These are phyloP conservation scores for Alternaria rosae DNA, from an alignment of 2,329 filamentous ascomycete genomes.

Conservation along the genomic window DNA sequence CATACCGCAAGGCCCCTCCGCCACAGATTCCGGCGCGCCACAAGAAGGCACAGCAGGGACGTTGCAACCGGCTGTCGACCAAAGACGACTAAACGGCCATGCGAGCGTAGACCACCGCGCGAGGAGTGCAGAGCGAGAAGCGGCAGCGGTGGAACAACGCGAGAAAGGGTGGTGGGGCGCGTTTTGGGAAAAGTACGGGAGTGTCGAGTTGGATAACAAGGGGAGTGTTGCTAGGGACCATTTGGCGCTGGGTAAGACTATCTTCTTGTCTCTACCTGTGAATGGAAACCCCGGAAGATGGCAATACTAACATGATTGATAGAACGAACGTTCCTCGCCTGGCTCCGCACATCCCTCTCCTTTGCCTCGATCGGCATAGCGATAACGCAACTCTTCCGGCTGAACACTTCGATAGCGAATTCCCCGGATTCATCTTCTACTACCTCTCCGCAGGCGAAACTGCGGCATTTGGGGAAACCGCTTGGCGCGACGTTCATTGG, in stretches of 20 bases:
- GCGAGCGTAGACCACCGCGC: background rate
- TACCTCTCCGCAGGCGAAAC: slow-evolving; percentile 18
- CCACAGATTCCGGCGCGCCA: background rate
- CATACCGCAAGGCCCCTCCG: background rate
- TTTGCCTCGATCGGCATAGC: slow-evolving; percentile 86
- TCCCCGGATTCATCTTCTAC: background rate
- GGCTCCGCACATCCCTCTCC: slow-evolving; percentile 81
- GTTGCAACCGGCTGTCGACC: slow-evolving; percentile 1
- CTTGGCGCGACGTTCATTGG: slow-evolving; percentile 76
- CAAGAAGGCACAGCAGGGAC: slow-evolving; percentile 4
- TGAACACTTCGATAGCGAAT: slow-evolving; percentile 69
- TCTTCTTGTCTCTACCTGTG: background rate
- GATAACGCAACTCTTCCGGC: slow-evolving; percentile 82
- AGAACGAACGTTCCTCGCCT: slow-evolving; percentile 87
- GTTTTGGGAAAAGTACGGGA: slow-evolving; percentile 66
- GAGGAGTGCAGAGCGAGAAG: slow-evolving; percentile 32
- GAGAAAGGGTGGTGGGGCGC: slow-evolving; percentile 61
- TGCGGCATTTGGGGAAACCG: slow-evolving; percentile 45
- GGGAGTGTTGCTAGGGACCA: slow-evolving; percentile 85
- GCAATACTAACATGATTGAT: background rate
- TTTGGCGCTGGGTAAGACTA: slow-evolving; percentile 71
- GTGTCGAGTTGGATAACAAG: slow-evolving; percentile 83
- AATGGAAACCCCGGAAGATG: background rate
- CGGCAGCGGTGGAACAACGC: slow-evolving; percentile 27
- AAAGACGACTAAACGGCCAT: background rate